Conservation (phyloP, 441 rosid genomes). For the Adansonia rubrostipa region DNA sequence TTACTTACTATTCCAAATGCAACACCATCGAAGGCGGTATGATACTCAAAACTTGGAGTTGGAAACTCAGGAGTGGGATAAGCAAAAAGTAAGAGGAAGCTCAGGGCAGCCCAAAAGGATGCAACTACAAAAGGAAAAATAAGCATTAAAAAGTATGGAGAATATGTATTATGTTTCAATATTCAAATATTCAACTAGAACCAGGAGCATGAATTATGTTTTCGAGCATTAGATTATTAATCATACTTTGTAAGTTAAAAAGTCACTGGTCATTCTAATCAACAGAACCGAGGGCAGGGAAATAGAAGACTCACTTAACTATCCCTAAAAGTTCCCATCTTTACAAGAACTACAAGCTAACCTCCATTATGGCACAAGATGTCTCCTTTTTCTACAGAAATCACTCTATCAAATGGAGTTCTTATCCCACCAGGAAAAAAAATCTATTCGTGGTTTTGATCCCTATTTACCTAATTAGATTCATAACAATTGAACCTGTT, state of each 20-base stretch:
- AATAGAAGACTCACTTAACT: neutral
- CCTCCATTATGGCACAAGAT: neutral
- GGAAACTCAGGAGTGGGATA: conserved; percentile 92
- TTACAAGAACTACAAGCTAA: neutral
- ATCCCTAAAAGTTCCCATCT: conserved; percentile 4
- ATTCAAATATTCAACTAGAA: neutral
- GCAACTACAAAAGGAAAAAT: conserved; percentile 59
- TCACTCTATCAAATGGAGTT: conserved; percentile 3
- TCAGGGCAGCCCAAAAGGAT: conserved; percentile 82
- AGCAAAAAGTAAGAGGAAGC: conserved; percentile 91
- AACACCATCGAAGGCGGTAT: conserved; percentile 88
- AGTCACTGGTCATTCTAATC: neutral
- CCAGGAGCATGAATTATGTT: neutral
- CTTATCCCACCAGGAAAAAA: neutral
- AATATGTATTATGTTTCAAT: neutral
- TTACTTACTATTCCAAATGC: conserved; percentile 87
- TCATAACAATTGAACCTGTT: conserved; percentile 21
- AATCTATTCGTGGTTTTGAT: neutral
- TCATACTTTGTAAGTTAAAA: neutral
- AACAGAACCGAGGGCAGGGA: neutral
- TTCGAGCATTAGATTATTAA: conserved; percentile 8
- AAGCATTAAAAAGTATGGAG: conserved; percentile 7
- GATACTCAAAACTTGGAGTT: conserved; percentile 95
- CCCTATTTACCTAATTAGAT: conserved; percentile 23
- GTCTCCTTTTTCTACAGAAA: neutral